Evolutionary conservation across 2,329 filamentous ascomycete species (phyloP).

Genomic region (Colletotrichum musae): DNA sequence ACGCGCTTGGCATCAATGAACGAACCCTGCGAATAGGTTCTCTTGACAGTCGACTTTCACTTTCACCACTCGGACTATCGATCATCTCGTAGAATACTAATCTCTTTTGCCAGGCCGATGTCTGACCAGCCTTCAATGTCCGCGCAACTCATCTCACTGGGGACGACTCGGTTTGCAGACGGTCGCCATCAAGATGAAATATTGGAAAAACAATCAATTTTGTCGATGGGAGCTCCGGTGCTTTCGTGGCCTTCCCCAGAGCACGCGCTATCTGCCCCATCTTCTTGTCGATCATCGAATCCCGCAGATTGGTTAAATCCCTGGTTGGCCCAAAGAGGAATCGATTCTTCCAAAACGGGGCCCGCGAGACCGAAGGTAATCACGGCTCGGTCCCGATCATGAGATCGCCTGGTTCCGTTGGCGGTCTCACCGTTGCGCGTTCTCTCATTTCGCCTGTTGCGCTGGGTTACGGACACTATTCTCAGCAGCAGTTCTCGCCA

Average conservation of each 20-base stretch:
- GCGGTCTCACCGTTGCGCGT: constrained; percentile 9
- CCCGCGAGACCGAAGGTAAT: constrained; percentile 11
- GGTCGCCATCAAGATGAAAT: constrained; percentile 31
- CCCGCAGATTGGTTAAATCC: constrained; percentile 33
- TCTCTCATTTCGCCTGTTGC: constrained; percentile 28
- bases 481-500: neutral
- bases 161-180: neutral
- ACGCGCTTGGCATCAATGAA: neutral
- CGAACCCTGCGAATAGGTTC: neutral
- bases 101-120: constrained; percentile 1
- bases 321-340: constrained; percentile 30
- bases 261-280: constrained; percentile 23
- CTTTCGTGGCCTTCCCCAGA: constrained; percentile 32
- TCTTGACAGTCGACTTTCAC: constrained; percentile 1
- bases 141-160: constrained; percentile 15
- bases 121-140: constrained; percentile 3
- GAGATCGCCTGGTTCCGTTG: constrained; percentile 26
- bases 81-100: neutral
- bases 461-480: constrained; percentile 6
- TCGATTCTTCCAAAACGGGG: constrained; percentile 16
- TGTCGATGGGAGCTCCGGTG: constrained; percentile 8
- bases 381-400: constrained; percentile 31
- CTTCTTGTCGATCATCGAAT: constrained; percentile 37
- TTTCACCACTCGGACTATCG: neutral
- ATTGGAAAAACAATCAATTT: constrained; percentile 17